phyloP scores from a whole-genome alignment of 176 grass and related monocot genomes.

The Carex kokanica region DNA sequence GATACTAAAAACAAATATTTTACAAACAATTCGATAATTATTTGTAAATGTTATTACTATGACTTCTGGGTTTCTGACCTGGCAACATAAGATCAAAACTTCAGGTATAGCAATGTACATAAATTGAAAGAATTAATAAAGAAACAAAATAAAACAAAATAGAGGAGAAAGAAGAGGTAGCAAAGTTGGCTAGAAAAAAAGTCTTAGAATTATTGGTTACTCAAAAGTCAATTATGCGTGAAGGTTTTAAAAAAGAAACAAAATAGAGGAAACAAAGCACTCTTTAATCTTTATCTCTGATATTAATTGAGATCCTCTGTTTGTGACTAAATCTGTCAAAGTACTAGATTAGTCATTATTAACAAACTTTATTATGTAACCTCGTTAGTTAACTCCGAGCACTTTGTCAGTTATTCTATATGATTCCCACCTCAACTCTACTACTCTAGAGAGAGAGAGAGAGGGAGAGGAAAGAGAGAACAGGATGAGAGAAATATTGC shows the following conservation, averaged over 20 bases:
- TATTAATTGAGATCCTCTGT: not conserved
- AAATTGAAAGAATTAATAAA: not conserved
- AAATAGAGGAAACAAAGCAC: not conserved
- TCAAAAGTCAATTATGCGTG: too few relatives aligned
- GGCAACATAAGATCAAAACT: not conserved
- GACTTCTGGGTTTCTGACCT: too few relatives aligned
- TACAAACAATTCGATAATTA: too few relatives aligned
- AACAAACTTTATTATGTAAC: slow-evolving; percentile 12
- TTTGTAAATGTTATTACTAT: too few relatives aligned
- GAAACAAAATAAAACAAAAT: too few relatives aligned
- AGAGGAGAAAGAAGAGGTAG: not conserved
- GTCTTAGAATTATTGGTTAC: too few relatives aligned
- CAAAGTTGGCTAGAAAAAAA: too few relatives aligned
- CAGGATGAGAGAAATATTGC: not conserved
- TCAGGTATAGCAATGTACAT: not conserved
- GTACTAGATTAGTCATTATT: slow-evolving; percentile 16
- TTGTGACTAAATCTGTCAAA: too few relatives aligned
- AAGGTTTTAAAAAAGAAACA: not conserved
- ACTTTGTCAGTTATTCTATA: not conserved
- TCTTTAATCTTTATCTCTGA: not conserved
- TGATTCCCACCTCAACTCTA: not conserved
- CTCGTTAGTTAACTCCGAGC: not conserved
- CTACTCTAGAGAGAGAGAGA: not conserved
- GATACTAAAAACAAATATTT: too few relatives aligned
- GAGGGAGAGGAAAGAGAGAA: slow-evolving; percentile 2